phyloP scores from a whole-genome alignment of 345 rosid species.

The Eucalyptus marginata region DNA sequence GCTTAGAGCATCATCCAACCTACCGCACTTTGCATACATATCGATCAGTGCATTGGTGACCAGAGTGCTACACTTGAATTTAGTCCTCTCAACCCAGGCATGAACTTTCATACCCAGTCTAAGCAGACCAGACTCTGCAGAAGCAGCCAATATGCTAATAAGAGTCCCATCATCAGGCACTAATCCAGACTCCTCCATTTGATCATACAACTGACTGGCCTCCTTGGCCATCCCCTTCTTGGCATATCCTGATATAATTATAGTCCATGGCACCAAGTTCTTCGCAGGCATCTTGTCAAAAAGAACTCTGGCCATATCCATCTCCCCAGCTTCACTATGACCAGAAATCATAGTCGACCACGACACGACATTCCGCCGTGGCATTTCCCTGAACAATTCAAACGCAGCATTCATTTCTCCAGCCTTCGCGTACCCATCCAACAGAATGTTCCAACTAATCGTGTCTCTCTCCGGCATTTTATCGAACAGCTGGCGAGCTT shows the following conservation, averaged over 20 bases:
- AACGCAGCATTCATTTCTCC: slow-evolving; percentile 59
- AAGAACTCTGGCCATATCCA: slow-evolving; percentile 73
- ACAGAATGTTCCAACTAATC: slow-evolving; percentile 73
- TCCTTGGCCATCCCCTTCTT: slow-evolving; percentile 53
- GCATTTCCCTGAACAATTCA: slow-evolving; percentile 58
- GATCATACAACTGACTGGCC: slow-evolving; percentile 40
- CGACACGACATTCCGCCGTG: slow-evolving; percentile 69
- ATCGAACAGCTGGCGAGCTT: slow-evolving; percentile 57
- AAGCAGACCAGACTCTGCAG: slow-evolving; percentile 75
- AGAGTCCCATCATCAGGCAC: slow-evolving; percentile 49
- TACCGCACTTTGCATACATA: slow-evolving; percentile 86
- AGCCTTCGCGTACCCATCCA: slow-evolving; percentile 73
- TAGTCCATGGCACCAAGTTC: slow-evolving; percentile 80
- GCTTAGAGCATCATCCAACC: slow-evolving; percentile 36
- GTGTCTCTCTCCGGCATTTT: slow-evolving; percentile 66
- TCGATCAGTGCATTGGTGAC: slow-evolving; percentile 72
- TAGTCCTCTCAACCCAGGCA: slow-evolving; percentile 26
- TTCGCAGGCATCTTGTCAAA: slow-evolving; percentile 79
- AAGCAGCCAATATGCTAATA: slow-evolving; percentile 70
- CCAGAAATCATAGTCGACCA: slow-evolving; percentile 88
- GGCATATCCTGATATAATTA: slow-evolving; percentile 74
- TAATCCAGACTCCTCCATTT: slow-evolving; percentile 46
- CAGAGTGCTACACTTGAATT: slow-evolving; percentile 18
- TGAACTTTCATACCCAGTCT: slow-evolving; percentile 59
- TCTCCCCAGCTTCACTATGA: slow-evolving; percentile 60